Evolutionary conservation across 345 rosid species (phyloP).

Genomic region (Gynandropsis gynandra): DNA sequence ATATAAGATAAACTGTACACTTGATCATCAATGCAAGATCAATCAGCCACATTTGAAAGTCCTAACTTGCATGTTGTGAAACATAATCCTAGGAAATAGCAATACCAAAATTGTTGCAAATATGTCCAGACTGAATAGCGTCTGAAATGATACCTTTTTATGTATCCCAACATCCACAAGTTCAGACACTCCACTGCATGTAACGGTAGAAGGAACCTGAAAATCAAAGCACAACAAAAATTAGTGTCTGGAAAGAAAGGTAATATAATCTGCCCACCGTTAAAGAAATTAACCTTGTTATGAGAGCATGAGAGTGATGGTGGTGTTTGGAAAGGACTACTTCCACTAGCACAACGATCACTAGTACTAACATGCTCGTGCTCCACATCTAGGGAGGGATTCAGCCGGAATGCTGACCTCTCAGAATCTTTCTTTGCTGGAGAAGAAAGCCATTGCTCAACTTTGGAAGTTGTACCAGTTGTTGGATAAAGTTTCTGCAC

Average conservation of each 20-base stretch:
- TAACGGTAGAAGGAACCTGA: slow-evolving; percentile 25
- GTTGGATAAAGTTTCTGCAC: slow-evolving; percentile 30
- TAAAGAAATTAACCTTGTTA: slow-evolving; percentile 45
- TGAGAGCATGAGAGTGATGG: slow-evolving; percentile 63
- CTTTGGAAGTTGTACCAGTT: slow-evolving; percentile 29
- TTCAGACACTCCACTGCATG: slow-evolving; percentile 39
- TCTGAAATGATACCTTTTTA: slow-evolving; percentile 56
- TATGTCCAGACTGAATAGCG: slow-evolving; percentile 6
- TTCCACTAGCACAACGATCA: slow-evolving; percentile 31
- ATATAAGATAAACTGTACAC: slow-evolving; percentile 10
- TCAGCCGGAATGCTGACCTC: slow-evolving; percentile 27
- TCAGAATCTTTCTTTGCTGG: slow-evolving; percentile 34
- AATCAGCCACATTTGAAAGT: slow-evolving; percentile 12
- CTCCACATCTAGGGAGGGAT: slow-evolving; percentile 31
- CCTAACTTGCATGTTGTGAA: not conserved
- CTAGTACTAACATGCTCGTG: slow-evolving; percentile 19
- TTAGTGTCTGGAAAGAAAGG: slow-evolving; percentile 8
- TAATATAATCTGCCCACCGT: slow-evolving; percentile 7
- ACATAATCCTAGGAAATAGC: slow-evolving; percentile 6
- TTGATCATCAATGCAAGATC: slow-evolving; percentile 6
- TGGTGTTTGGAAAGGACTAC: slow-evolving; percentile 88
- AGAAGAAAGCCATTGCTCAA: slow-evolving; percentile 45
- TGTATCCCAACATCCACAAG: slow-evolving; percentile 45
- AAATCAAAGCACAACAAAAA: slow-evolving; percentile 19
- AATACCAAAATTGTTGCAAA: not conserved